phyloP scores from a whole-genome alignment of 257 asterid genomes.

The Paraleonurus japonicus region DNA sequence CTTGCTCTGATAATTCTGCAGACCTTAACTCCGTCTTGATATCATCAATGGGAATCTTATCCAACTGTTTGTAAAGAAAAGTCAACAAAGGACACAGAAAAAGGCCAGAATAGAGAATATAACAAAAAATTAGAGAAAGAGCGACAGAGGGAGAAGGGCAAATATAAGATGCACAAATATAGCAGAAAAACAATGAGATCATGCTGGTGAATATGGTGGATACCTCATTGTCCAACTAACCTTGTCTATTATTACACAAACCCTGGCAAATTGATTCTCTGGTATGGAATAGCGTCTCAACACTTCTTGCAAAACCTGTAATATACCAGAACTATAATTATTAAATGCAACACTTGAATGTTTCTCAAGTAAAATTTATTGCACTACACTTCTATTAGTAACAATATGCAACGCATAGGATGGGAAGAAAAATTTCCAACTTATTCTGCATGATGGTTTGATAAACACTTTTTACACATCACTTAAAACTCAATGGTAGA shows the following conservation, averaged over 20 bases:
- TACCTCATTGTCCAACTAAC: slow-evolving; percentile 42
- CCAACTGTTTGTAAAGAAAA: slow-evolving; percentile 52
- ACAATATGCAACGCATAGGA: background rate
- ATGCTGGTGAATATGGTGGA: background rate
- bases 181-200: slow-evolving; percentile 6
- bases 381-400: background rate
- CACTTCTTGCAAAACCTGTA: slow-evolving; percentile 95
- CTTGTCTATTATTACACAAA: slow-evolving; percentile 92
- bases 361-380: background rate
- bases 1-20: slow-evolving; percentile 79
- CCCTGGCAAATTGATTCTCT: slow-evolving; percentile 74
- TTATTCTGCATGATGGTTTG: background rate
- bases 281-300: slow-evolving; percentile 71
- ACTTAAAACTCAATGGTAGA: background rate
- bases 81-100: background rate
- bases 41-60: slow-evolving; percentile 89
- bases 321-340: slow-evolving; percentile 21
- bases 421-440: background rate
- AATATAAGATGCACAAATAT: slow-evolving; percentile 11
- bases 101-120: slow-evolving; percentile 8
- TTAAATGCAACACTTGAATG: background rate
- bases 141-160: slow-evolving; percentile 3
- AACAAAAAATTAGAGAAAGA: background rate
- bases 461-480: background rate
- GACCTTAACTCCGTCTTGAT: slow-evolving; percentile 78